A percentile compares a stretch with the other conserved stretches of the same genome.
Conservation (phyloP, 1,284 basidiomycete species). For the Cutaneotrichosporon dermatis region DNA sequence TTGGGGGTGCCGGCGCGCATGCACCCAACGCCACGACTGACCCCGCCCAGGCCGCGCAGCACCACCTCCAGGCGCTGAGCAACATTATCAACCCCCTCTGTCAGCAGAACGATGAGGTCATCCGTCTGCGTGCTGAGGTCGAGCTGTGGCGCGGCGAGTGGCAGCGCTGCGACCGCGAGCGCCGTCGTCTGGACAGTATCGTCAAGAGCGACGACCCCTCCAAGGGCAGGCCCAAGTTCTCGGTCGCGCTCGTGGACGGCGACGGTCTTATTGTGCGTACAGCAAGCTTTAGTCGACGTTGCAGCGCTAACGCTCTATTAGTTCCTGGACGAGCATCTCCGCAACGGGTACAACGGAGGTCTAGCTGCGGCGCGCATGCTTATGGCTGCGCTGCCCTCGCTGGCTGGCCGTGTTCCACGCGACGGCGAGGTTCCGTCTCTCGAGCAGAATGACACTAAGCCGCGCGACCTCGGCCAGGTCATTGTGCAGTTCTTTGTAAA, state of each 20-base stretch:
- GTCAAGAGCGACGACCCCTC: conserved; percentile 26
- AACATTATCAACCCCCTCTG: conserved; percentile 26
- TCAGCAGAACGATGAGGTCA: conserved; percentile 29
- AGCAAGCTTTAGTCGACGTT: no score
- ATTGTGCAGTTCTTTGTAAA: conserved; percentile 44
- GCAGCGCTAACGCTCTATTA: conserved; percentile 4
- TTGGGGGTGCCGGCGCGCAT: background rate
- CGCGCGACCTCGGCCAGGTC: conserved; percentile 14
- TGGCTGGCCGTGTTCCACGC: conserved; percentile 14
- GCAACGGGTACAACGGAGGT: conserved; percentile 37
- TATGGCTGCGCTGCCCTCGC: conserved; percentile 23
- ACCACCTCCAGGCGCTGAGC: conserved; percentile 28
- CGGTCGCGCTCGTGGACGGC: conserved; percentile 40
- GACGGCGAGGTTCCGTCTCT: background rate
- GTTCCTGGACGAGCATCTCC: conserved; percentile 32
- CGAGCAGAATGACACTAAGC: background rate
- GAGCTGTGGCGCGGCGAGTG: conserved; percentile 37
- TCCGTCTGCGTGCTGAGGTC: conserved; percentile 41
- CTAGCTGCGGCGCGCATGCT: conserved; percentile 35
- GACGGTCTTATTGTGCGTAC: conserved; percentile 39
- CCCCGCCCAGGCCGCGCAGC: conserved; percentile 16
- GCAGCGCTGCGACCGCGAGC: conserved; percentile 31
- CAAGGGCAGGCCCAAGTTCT: conserved; percentile 24
- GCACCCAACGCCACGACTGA: conserved; percentile 12
- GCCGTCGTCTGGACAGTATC: conserved; percentile 27